Conservation (phyloP, 2,329 filamentous ascomycete species). For the Bipolaris zeicola region DNA sequence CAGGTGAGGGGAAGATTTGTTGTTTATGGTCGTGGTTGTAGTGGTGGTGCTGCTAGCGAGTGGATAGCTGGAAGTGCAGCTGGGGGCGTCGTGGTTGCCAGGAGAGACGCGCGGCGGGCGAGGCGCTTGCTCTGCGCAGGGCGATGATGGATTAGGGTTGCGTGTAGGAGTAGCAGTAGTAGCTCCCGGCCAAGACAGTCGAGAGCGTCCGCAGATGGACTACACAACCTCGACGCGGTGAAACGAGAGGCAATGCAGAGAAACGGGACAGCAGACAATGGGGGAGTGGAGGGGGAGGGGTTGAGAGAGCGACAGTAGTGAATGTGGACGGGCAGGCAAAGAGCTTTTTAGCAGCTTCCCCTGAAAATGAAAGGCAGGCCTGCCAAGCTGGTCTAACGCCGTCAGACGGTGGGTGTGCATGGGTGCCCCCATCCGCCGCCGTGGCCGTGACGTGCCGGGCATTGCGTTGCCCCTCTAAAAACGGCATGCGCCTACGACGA, state of each 20-base stretch:
- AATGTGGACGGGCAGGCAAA: slow-evolving; percentile 38
- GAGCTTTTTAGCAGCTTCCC: slow-evolving; percentile 41
- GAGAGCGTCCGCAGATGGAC: slow-evolving; percentile 16
- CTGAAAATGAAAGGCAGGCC: slow-evolving; percentile 36
- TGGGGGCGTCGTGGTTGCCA: slow-evolving; percentile 35
- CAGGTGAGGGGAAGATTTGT: slow-evolving; percentile 28
- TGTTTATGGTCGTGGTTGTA: background rate
- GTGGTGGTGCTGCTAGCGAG: slow-evolving; percentile 30
- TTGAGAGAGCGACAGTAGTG: slow-evolving; percentile 38
- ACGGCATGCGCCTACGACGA: slow-evolving; percentile 11
- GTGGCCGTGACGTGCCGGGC: slow-evolving; percentile 25
- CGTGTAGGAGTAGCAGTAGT: slow-evolving; percentile 22
- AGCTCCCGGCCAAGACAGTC: slow-evolving; percentile 33
- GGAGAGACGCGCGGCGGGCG: slow-evolving; percentile 42
- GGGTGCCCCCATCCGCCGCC: slow-evolving; percentile 30
- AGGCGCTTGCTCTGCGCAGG: slow-evolving; percentile 29
- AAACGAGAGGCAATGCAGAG: slow-evolving; percentile 41
- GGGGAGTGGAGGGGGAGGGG: slow-evolving; percentile 23
- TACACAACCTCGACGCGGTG: slow-evolving; percentile 27
- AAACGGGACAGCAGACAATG: slow-evolving; percentile 21
- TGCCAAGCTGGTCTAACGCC: slow-evolving; percentile 35
- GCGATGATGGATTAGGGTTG: slow-evolving; percentile 14
- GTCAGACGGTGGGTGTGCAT: slow-evolving; percentile 27
- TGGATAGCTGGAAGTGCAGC: slow-evolving; percentile 34
- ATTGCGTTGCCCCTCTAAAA: slow-evolving; percentile 30